phyloP scores from a whole-genome alignment of 345 rosid species.

The Viola odorata region DNA sequence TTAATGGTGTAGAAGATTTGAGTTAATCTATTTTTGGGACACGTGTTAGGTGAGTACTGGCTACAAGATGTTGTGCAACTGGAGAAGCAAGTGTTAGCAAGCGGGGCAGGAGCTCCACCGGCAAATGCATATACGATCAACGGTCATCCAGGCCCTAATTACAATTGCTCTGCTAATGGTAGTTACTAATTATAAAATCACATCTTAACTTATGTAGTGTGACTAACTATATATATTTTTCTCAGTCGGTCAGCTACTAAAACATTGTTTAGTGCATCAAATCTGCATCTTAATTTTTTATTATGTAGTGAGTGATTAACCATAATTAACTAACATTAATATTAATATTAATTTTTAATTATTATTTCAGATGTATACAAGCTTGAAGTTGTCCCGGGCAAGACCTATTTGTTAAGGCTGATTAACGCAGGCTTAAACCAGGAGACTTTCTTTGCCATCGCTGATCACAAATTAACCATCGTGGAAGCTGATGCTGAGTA shows the following conservation, averaged over 20 bases:
- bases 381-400: conserved; percentile 56
- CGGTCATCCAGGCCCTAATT: conserved; percentile 89
- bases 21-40: neutral
- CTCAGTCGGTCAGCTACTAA: neutral
- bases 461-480: conserved; percentile 64
- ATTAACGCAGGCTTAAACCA: conserved; percentile 74
- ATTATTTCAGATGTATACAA: conserved; percentile 49
- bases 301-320: too few species aligned
- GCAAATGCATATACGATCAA: conserved; percentile 76
- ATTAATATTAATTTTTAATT: neutral
- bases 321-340: too few species aligned
- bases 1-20: too few species aligned
- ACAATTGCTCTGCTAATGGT: conserved; percentile 69
- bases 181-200: neutral
- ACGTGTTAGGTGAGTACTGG: conserved; percentile 69
- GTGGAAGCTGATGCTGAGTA: conserved; percentile 85
- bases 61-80: conserved; percentile 54
- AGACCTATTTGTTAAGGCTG: conserved; percentile 66
- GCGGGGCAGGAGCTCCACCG: conserved; percentile 67
- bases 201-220: too few species aligned
- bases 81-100: conserved; percentile 47
- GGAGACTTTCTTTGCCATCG: conserved; percentile 77
- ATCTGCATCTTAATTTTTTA: neutral
- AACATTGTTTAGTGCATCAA: neutral
- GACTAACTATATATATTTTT: too few species aligned